Percentiles rank a stretch among this genome's conserved stretches.
Conservation (phyloP, 441 rosid genomes). For the Croton setiger region DNA sequence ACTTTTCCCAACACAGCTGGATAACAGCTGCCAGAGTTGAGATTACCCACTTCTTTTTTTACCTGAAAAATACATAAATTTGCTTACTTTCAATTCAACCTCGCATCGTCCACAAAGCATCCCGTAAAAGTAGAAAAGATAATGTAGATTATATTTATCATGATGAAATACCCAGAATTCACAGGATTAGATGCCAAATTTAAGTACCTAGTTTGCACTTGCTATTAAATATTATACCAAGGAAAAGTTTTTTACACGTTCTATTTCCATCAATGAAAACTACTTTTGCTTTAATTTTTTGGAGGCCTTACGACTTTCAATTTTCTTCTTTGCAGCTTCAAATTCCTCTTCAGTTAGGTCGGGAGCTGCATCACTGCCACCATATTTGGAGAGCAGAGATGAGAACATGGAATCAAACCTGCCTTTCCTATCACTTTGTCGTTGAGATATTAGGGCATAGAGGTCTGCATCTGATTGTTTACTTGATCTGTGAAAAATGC, state of each 20-base stretch:
- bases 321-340: slow-evolving; percentile 73
- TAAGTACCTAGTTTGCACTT: not conserved
- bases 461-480: slow-evolving; percentile 56
- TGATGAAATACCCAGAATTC: not conserved
- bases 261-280: not conserved
- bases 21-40: not conserved
- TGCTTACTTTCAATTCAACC: not conserved
- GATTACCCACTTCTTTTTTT: not conserved
- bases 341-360: slow-evolving; percentile 91
- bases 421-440: slow-evolving; percentile 61
- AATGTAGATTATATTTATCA: not conserved
- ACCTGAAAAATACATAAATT: not conserved
- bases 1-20: slow-evolving; percentile 7
- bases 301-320: slow-evolving; percentile 49
- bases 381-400: slow-evolving; percentile 66
- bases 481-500: slow-evolving; percentile 39
- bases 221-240: not conserved
- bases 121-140: too few species aligned
- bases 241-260: slow-evolving; percentile 18
- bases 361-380: slow-evolving; percentile 39
- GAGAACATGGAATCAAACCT: slow-evolving; percentile 80
- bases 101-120: not conserved
- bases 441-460: slow-evolving; percentile 51
- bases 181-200: not conserved
- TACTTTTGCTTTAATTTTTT: slow-evolving; percentile 49